Base-by-base conservation (phyloP, 306 rosid genomes). In the Dryas alaskensis region DNA sequence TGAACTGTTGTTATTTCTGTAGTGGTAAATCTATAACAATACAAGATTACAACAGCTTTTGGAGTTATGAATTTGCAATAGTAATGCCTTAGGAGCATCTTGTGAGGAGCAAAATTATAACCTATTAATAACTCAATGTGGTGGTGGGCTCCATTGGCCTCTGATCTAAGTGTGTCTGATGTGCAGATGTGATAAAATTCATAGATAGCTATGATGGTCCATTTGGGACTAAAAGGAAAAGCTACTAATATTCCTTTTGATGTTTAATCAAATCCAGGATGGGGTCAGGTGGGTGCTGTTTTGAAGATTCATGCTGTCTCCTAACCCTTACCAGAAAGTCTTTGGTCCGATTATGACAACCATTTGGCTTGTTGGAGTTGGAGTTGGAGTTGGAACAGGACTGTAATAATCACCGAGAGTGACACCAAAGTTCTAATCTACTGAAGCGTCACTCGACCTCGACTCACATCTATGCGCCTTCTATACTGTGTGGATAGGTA, bases 221-320 rank as follows among this genome's bases (percentile, higher is more conserved):
- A 87, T 67, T 83, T 73, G 78, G 70, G 78, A 68, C 44, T 82
- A 65, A 37, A 55, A 53, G 76, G 76, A 13, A 57, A 37, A 55
- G 62, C 54, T 13, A 61, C 55, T 60, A 46, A 9, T 55, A 76
- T 60, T 76, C 80, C 84, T 76, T 81, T 67, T 47, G 54, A 65
- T 82, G 78, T 73, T 65, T 22, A 70, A 68, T 81, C 80, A 84
- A 86, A 87, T 87, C 85, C 76, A 53, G 69, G 49, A 86, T 82
- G 87, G 90, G 89, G 83, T 72, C 86, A 76, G 73, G 80, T 50
- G 73, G 81, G 83, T 75, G 81, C 76, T 84, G 69, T 84, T 81
- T 84, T 86, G 79, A 80, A 89, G 90, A 92, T 92, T 90, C 92
- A 88, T 81, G 87, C 79, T 92, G 96, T 88, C 92, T 88, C 85